These are phyloP conservation scores for Pestalotiopsis sp. DNA, from an alignment of 2,329 filamentous ascomycete species.

Conservation along the genomic window DNA sequence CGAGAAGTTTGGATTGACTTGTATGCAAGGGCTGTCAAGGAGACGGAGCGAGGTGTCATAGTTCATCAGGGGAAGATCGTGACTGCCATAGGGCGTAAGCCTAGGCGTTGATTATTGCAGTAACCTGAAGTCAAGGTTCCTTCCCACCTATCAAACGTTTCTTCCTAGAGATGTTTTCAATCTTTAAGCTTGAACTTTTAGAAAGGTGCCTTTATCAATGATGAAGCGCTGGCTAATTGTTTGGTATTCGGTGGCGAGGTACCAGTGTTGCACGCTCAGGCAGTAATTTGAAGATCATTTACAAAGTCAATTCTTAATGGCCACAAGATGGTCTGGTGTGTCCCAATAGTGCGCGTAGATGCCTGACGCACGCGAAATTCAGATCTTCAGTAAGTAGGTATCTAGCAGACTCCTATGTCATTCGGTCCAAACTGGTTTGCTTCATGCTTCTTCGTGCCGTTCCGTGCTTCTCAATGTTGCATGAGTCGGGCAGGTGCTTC, in stretches of 20 bases:
- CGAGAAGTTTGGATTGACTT: constrained; percentile 22
- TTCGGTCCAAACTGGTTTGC: too few species aligned
- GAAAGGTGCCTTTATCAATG: too few species aligned
- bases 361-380: background rate
- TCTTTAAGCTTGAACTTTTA: too few species aligned
- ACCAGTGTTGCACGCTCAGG: too few species aligned
- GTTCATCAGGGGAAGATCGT: constrained; percentile 15
- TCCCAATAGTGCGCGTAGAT: background rate
- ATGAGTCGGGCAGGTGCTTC: background rate
- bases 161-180: too few species aligned
- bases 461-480: background rate
- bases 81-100: background rate
- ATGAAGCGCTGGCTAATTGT: too few species aligned
- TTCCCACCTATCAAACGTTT: too few species aligned
- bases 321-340: too few species aligned
- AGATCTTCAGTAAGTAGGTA: background rate
- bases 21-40: constrained; percentile 22
- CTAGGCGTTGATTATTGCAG: background rate
- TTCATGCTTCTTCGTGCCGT: background rate
- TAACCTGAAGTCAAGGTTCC: background rate
- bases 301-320: too few species aligned
- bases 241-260: too few species aligned
- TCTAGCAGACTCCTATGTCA: background rate
- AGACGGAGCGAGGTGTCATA: constrained; percentile 28
- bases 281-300: too few species aligned